Evolutionary conservation across 805 yeast species (phyloP).

Genomic region (Kluyveromyces dobzhanskii): DNA sequence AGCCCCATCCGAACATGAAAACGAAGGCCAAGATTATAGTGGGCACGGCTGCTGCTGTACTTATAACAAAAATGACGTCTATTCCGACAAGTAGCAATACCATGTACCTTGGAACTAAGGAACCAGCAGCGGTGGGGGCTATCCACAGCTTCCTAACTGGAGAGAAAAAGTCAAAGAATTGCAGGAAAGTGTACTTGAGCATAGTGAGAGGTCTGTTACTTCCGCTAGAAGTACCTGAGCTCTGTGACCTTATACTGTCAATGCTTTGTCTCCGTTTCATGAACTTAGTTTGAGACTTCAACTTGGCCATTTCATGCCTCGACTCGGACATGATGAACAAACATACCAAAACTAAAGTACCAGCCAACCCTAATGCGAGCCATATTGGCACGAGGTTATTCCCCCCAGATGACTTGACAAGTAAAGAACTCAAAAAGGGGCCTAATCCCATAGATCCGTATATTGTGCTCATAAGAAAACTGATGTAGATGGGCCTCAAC

Average conservation of each 20-base stretch:
- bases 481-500: slow-evolving; percentile 49
- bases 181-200: slow-evolving; percentile 10
- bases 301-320: slow-evolving; percentile 45
- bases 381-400: slow-evolving; percentile 28
- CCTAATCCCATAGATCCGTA: slow-evolving; percentile 58
- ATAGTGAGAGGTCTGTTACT: not conserved
- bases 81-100: slow-evolving; percentile 41
- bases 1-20: slow-evolving; percentile 44
- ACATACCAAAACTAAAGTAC: slow-evolving; percentile 30
- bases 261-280: slow-evolving; percentile 25
- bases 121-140: slow-evolving; percentile 25
- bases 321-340: slow-evolving; percentile 51
- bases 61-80: slow-evolving; percentile 36
- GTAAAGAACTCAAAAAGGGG: slow-evolving; percentile 47
- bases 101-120: slow-evolving; percentile 33
- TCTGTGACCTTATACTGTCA: slow-evolving; percentile 20
- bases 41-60: slow-evolving; percentile 35
- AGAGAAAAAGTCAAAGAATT: slow-evolving; percentile 25
- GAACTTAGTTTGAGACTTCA: slow-evolving; percentile 40
- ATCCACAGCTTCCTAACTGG: slow-evolving; percentile 51
- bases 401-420: slow-evolving; percentile 23
- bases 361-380: slow-evolving; percentile 21
- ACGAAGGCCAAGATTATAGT: slow-evolving; percentile 46
- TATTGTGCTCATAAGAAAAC: slow-evolving; percentile 49
- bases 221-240: slow-evolving; percentile 12